Percentiles rank a stretch among this genome's conserved stretches.
Evolutionary conservation across 805 yeast genomes (phyloP).

Genomic region (Saturnispora halmiae): DNA sequence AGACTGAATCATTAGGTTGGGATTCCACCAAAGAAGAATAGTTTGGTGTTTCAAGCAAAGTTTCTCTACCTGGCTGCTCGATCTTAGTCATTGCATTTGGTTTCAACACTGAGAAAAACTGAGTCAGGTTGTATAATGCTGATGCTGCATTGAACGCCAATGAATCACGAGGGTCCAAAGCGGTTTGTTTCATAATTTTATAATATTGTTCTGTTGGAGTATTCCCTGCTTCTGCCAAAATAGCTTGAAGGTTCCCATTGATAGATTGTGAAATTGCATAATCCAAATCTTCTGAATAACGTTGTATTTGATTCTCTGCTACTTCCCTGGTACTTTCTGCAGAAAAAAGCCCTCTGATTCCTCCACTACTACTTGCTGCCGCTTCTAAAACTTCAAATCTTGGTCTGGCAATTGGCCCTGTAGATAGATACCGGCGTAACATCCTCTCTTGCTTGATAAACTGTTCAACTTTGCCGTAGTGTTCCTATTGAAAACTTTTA

Average conservation of each 20-base stretch:
- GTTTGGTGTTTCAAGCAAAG: conserved; percentile 25
- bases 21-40: conserved; percentile 25
- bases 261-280: conserved; percentile 25
- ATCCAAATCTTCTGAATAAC: conserved; percentile 35
- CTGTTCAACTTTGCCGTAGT: too few species aligned
- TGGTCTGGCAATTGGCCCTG: too few species aligned
- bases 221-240: neutral
- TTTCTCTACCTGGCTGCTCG: conserved; percentile 27
- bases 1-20: conserved; percentile 18
- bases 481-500: too few species aligned
- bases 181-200: conserved; percentile 33
- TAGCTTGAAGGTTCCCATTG: neutral
- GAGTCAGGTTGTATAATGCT: conserved; percentile 39
- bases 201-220: conserved; percentile 22
- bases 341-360: conserved; percentile 45
- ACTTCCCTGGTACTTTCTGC: too few species aligned
- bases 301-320: conserved; percentile 34
- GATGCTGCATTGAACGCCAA: conserved; percentile 31
- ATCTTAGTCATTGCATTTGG: conserved; percentile 18
- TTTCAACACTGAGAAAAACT: conserved; percentile 37
- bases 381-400: too few species aligned
- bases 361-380: too few species aligned
- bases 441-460: too few species aligned
- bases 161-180: conserved; percentile 33
- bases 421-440: too few species aligned